phyloP scores from a whole-genome alignment of 345 rosid genomes.

The Zanthoxylum bungeanum region DNA sequence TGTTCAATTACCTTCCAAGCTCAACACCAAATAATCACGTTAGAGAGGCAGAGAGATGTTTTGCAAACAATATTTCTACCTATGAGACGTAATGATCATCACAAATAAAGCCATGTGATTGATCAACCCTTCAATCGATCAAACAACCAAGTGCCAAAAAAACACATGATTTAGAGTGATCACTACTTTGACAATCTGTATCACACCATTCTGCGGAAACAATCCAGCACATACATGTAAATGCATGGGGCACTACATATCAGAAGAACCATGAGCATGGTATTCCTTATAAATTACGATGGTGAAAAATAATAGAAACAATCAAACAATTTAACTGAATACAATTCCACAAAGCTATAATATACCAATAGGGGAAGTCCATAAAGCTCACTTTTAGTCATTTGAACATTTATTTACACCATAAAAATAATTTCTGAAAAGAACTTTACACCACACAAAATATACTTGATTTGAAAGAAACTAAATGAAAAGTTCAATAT shows the following conservation, averaged over 20 bases:
- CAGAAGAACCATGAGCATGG: not conserved
- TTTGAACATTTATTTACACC: conserved; percentile 7
- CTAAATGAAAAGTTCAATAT: conserved; percentile 5
- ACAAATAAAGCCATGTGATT: conserved; percentile 3
- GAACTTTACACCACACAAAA: not conserved
- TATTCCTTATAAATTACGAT: not conserved
- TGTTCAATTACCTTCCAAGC: conserved; percentile 62
- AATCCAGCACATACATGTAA: not conserved
- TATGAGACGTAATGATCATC: conserved; percentile 3
- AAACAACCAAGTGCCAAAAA: not conserved
- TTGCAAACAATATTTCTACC: not conserved
- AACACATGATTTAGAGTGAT: not conserved
- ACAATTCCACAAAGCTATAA: not conserved
- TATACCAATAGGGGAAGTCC: not conserved
- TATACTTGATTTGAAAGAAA: not conserved
- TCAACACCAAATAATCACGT: conserved; percentile 22
- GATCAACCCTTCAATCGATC: not conserved
- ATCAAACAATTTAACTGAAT: conserved; percentile 7
- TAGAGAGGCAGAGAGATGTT: conserved; percentile 13
- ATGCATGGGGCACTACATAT: not conserved
- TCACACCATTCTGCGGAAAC: conserved; percentile 1
- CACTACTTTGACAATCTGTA: not conserved
- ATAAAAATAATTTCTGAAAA: conserved; percentile 5
- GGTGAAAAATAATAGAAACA: not conserved
- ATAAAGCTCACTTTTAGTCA: conserved; percentile 9